Evolutionary conservation across 805 yeast genomes (phyloP).

Genomic region (Candida koratica): DNA sequence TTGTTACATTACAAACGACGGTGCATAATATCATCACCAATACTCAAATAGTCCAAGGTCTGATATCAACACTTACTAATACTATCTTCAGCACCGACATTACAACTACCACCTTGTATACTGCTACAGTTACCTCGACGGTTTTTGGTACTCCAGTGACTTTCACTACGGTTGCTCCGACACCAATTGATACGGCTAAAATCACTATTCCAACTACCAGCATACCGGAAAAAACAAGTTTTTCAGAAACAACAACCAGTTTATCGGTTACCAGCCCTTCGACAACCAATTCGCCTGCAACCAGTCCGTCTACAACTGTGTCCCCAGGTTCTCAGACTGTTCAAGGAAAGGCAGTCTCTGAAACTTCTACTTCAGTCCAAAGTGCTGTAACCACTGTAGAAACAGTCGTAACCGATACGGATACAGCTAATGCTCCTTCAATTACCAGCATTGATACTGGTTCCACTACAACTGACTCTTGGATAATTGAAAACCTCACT

Average conservation of each 20-base stretch:
- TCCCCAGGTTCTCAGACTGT: not conserved
- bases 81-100: slow-evolving; percentile 28
- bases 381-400: slow-evolving; percentile 13
- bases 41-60: slow-evolving; percentile 29
- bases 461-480: slow-evolving; percentile 25
- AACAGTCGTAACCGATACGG: slow-evolving; percentile 8
- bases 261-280: slow-evolving; percentile 8
- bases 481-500: slow-evolving; percentile 32
- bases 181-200: slow-evolving; percentile 24
- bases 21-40: slow-evolving; percentile 34
- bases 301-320: slow-evolving; percentile 9
- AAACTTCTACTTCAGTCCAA: slow-evolving; percentile 10
- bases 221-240: no score
- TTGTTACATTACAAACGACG: slow-evolving; percentile 33
- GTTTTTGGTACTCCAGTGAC: slow-evolving; percentile 37
- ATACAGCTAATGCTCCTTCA: slow-evolving; percentile 20
- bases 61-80: slow-evolving; percentile 27
- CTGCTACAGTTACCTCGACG: slow-evolving; percentile 42
- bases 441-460: slow-evolving; percentile 24
- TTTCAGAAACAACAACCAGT: no score
- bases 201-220: slow-evolving; percentile 13
- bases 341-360: no score
- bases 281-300: slow-evolving; percentile 15
- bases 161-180: slow-evolving; percentile 32
- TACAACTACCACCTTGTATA: slow-evolving; percentile 37